Percentiles rank a stretch among this genome's conserved stretches.
Evolutionary conservation across 2,329 filamentous ascomycete species (phyloP).

Genomic region (Xylaria sp.): DNA sequence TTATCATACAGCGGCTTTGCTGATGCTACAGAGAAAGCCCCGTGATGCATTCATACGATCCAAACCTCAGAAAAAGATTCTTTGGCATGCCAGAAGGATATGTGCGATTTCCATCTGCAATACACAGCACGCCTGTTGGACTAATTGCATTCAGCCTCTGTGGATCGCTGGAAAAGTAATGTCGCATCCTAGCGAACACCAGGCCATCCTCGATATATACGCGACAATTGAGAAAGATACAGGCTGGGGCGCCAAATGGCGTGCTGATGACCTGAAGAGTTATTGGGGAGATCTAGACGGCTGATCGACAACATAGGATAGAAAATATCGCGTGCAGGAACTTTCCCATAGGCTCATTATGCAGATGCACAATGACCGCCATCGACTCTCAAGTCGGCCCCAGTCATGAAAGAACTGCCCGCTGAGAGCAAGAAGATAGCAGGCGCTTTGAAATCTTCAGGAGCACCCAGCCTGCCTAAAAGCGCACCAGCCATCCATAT

Average conservation of each 20-base stretch:
- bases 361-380: constrained; percentile 25
- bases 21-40: background rate
- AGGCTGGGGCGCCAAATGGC: constrained; percentile 16
- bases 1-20: background rate
- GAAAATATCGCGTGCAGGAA: background rate
- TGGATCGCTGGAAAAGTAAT: background rate
- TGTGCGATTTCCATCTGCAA: background rate
- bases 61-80: background rate
- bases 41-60: background rate
- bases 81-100: background rate
- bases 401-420: constrained; percentile 24
- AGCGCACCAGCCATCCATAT: background rate
- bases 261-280: constrained; percentile 15
- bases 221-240: constrained; percentile 14
- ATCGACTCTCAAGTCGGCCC: constrained; percentile 23
- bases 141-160: background rate
- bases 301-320: background rate
- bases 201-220: constrained; percentile 21
- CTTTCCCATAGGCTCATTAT: background rate
- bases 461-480: background rate
- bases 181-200: constrained; percentile 11
- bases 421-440: constrained; percentile 14
- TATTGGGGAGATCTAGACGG: constrained; percentile 18
- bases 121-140: background rate
- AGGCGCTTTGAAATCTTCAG: constrained; percentile 19